Base-by-base conservation (phyloP, 768 basidiomycete genomes). In the Tephrocybe sp. region DNA sequence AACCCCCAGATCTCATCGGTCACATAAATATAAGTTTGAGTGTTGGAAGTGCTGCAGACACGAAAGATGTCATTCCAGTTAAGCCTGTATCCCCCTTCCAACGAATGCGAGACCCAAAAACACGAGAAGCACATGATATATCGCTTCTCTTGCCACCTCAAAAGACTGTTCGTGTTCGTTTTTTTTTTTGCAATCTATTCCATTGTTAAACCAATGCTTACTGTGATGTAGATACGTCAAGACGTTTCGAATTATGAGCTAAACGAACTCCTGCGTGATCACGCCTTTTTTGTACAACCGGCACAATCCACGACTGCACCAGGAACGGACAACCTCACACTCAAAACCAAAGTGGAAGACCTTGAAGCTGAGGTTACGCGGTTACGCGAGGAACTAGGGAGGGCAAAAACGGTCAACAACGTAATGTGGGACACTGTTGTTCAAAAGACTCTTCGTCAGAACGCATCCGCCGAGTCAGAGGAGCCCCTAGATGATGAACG, bases 361-460 rank as follows among this genome's bases (percentile, higher is more conserved):
- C 79, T 96, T 1, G 87, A 93, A 66, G 67, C 71, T 2, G 92
- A 97, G 66, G 77, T 93, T 7, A 74, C 73, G 44, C 69, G 66
- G 20, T 66, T 96, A 51, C 79, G 76, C 40, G 79, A 82, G 40
- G 85, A 92, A 54, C 72, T 98, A 5, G 81, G 82, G 22, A 85
- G 83, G 63, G 95, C 95, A 4, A 92, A 93, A 62, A 82, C 86
- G n/a, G 77, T 97, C 52, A 98, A 97, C 60, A 92, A 97, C 62
- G 76, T 79, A 46, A 96, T 97, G 87, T 97, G 95, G 95, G 87
- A 89, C 57, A 81, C 78, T 2, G 80, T 93, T 1, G 87, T 95
- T 23, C 84, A 87, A 56, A 78, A 71, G 39, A 68, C 84, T 12
- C 68, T 87, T 2, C 63, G 66, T n/a, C 68, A 71, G 40, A 66